A percentile compares a stretch with the other conserved stretches of the same genome.
Evolutionary conservation across 805 yeast genomes (phyloP).

Genomic region (Yueomyces sp.): DNA sequence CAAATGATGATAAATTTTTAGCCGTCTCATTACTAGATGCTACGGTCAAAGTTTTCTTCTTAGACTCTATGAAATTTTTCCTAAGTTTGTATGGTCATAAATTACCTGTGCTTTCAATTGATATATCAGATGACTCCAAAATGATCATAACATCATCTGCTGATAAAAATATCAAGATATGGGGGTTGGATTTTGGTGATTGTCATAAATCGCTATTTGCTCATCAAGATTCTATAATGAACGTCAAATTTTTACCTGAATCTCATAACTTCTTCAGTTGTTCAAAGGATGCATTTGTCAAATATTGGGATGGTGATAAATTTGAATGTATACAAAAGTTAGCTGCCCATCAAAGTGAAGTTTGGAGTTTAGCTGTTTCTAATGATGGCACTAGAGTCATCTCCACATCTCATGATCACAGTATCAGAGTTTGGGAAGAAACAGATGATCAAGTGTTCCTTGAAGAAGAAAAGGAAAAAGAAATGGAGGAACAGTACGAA

Average conservation of each 20-base stretch:
- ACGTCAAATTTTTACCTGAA: slow-evolving; percentile 71
- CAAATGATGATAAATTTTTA: slow-evolving; percentile 64
- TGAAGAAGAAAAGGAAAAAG: slow-evolving; percentile 94
- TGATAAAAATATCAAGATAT: slow-evolving; percentile 90
- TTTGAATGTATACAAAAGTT: slow-evolving; percentile 87
- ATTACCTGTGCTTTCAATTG: slow-evolving; percentile 85
- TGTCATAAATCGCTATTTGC: slow-evolving; percentile 95
- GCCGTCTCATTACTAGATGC: slow-evolving; percentile 83
- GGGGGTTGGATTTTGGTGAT: slow-evolving; percentile 99
- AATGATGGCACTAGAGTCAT: slow-evolving; percentile 57
- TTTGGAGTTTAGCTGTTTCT: slow-evolving; percentile 83
- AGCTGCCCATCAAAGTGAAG: slow-evolving; percentile 80
- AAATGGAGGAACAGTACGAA: slow-evolving; percentile 85
- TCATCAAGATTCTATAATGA: slow-evolving; percentile 92
- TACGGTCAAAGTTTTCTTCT: slow-evolving; percentile 88
- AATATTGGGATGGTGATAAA: slow-evolving; percentile 98
- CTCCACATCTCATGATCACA: slow-evolving; percentile 84
- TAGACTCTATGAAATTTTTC: slow-evolving; percentile 77
- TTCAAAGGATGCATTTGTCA: slow-evolving; percentile 77
- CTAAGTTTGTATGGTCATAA: slow-evolving; percentile 91
- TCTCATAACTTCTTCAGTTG: slow-evolving; percentile 82
- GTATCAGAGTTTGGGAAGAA: slow-evolving; percentile 85
- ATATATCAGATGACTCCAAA: slow-evolving; percentile 81
- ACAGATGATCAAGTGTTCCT: slow-evolving; percentile 91
- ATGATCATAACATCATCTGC: slow-evolving; percentile 87